Percentiles rank a stretch among this genome's conserved stretches.
These are phyloP conservation scores for Bolboschoenoplectus hybrid DNA, from an alignment of 202 grass and related monocot species.

Conservation along the genomic window DNA sequence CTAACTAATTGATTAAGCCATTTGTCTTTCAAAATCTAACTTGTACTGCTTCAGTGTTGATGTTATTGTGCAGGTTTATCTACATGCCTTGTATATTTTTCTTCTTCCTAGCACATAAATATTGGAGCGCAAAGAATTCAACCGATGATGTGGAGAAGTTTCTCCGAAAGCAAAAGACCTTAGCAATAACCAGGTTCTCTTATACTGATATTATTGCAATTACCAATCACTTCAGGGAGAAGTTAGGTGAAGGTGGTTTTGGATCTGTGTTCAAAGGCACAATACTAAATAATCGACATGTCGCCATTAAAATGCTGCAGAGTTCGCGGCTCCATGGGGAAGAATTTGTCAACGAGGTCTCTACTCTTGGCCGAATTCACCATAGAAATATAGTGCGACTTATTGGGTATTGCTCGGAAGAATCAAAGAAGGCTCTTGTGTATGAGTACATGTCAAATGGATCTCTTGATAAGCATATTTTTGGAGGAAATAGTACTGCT, in stretches of 20 bases:
- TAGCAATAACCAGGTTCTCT: conserved; percentile 35
- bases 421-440: conserved; percentile 48
- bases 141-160: conserved; percentile 45
- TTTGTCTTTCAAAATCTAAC: not conserved
- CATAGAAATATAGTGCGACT: conserved; percentile 55
- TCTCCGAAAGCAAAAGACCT: conserved; percentile 40
- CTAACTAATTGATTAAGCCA: not conserved
- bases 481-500: conserved; percentile 36
- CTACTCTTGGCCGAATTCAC: conserved; percentile 56
- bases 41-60: conserved; percentile 9
- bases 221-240: conserved; percentile 51
- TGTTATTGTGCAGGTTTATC: conserved; percentile 30
- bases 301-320: conserved; percentile 50
- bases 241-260: conserved; percentile 50
- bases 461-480: conserved; percentile 61
- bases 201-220: conserved; percentile 51
- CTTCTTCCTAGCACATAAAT: conserved; percentile 41
- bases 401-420: conserved; percentile 53
- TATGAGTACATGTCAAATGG: conserved; percentile 58
- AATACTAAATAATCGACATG: conserved; percentile 20
- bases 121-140: conserved; percentile 39
- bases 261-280: conserved; percentile 54
- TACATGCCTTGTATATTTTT: conserved; percentile 19
- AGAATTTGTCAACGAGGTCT: conserved; percentile 63
- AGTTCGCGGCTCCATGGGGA: conserved; percentile 47